Percentiles rank a stretch among this genome's conserved stretches.
Evolutionary conservation across 768 basidiomycete genomes (phyloP).

Genomic region (Pleurotus giganteus): DNA sequence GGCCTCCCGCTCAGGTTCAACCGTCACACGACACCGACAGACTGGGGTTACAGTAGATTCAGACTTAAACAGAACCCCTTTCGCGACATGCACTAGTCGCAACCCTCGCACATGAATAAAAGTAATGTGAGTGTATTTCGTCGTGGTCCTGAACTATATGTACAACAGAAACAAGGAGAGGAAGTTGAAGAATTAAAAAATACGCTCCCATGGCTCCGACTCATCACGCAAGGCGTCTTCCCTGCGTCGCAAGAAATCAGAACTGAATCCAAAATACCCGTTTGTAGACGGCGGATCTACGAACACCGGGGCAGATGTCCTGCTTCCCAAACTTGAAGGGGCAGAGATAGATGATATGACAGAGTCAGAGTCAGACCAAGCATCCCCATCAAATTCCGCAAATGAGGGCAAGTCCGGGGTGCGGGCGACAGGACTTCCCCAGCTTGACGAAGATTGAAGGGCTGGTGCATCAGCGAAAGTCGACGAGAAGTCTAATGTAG

Average conservation of each 20-base stretch:
- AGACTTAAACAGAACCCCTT: too few relatives aligned
- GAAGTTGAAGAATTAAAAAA: neutral
- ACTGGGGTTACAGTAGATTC: too few relatives aligned
- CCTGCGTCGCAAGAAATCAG: constrained; percentile 27
- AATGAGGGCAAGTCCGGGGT: neutral
- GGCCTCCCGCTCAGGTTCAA: too few relatives aligned
- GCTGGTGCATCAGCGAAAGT: constrained; percentile 30
- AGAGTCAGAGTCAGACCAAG: neutral
- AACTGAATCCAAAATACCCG: constrained; percentile 42
- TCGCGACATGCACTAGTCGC: too few relatives aligned
- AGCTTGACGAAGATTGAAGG: constrained; percentile 3
- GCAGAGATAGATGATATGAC: constrained; percentile 7
- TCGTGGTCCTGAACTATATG: too few relatives aligned
- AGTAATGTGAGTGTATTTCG: too few relatives aligned
- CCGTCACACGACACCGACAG: too few relatives aligned
- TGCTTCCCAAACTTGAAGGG: constrained; percentile 14
- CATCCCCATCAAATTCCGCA: neutral
- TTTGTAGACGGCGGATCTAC: constrained; percentile 28
- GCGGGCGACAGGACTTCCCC: neutral
- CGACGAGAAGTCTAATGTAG: constrained; percentile 71
- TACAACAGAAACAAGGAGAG: neutral
- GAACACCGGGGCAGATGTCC: constrained; percentile 15
- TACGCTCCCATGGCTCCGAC: neutral
- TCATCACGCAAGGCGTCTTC: constrained; percentile 7
- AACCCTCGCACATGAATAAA: too few relatives aligned